Base-by-base conservation (phyloP, 2,329 filamentous ascomycete species). In the Pestalotiopsis sp. region DNA sequence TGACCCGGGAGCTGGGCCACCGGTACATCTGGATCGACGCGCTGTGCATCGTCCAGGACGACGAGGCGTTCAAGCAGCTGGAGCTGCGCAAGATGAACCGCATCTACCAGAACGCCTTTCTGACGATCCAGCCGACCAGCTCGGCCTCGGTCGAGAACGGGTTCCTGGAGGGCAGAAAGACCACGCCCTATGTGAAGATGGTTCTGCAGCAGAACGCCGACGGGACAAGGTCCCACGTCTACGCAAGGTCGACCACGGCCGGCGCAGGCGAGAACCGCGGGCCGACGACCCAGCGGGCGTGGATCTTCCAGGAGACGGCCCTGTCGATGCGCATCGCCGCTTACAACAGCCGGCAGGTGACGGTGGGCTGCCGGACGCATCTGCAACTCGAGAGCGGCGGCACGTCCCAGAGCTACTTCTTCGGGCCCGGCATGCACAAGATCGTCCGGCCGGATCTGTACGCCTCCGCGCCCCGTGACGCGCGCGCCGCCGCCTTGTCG, bases 11-110 rank as follows among this genome's bases (percentile, higher is more conserved):
- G 12, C 58, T 71, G 20, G 61, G 39, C 1, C 31, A 65, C 2
- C 25, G 36, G 11, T 71, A 71, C 31, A 14, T 71, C n/a, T 71
- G 70, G 70, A 68, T 71, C 17, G 70, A 71, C 27, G 68, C 70
- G 5, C 52, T 71, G 7, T 71, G 70, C 38, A 69, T 71, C 20
- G 59, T 70, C 31, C 70, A 69, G 27, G 64, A 69, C 31, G 69
- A 71, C 58, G 38, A 23, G 4, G n/a, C 14, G 0, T 69, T 69
- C 13, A 70, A 69, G 61, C 49, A 67, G 4, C 13, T n/a, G 2
- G 70, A 71, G 57, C 20, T 67, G 2, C 25, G 14, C 3, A 69
- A 20, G 27, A 74, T 74, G 71, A 71, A 71, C 4, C 57, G 27
- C 23, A 59, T 36, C 57, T 59, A 59, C 7, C 23, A 59, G 17